Evolutionary conservation across 148 eudicot species (phyloP).

Genomic region (Rhododendron vialii): DNA sequence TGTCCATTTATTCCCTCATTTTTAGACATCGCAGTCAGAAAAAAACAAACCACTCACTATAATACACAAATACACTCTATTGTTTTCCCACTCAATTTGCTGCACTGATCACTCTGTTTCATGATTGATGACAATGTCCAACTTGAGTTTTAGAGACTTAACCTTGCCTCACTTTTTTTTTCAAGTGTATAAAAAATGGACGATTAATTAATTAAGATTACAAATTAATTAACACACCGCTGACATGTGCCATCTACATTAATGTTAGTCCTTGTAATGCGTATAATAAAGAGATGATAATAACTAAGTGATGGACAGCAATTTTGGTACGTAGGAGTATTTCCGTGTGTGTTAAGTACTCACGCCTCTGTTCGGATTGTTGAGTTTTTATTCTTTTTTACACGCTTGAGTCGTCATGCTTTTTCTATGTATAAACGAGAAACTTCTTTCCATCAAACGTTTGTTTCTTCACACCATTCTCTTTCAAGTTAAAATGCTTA

Average conservation of each 20-base stretch:
- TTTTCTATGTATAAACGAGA: background rate
- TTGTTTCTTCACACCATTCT: background rate
- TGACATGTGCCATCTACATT: background rate
- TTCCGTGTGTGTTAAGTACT: background rate
- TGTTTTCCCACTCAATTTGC: background rate
- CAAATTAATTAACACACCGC: background rate
- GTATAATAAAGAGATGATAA: background rate
- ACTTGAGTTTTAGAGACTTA: background rate
- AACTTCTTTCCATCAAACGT: background rate
- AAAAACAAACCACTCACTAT: background rate
- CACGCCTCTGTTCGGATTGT: no score
- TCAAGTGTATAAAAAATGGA: background rate
- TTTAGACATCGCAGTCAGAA: background rate
- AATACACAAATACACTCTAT: no score
- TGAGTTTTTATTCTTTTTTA: no score
- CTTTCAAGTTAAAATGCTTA: background rate
- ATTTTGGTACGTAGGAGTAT: background rate
- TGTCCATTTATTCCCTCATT: background rate
- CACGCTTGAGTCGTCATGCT: background rate
- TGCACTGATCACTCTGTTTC: background rate
- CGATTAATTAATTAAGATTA: background rate
- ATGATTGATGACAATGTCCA: background rate
- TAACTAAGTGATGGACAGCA: background rate
- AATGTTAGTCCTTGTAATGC: background rate
- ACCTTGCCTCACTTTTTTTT: background rate